A percentile compares a stretch with the other conserved stretches of the same genome.
Conservation (phyloP, 2,329 filamentous ascomycete species). For the Penicillium decumbens region DNA sequence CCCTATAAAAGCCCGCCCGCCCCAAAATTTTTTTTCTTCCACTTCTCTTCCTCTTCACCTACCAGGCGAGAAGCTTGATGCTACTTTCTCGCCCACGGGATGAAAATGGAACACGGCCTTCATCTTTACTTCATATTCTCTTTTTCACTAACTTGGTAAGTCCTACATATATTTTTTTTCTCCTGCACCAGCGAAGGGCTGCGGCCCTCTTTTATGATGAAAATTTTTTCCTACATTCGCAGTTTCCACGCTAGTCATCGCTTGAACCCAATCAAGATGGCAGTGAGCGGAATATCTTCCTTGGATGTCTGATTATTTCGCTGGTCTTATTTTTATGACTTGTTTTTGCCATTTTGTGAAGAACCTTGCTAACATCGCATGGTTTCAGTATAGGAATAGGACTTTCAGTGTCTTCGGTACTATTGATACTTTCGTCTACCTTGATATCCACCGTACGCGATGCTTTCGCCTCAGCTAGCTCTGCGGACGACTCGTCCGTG, state of each 20-base stretch:
- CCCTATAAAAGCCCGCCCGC: conserved; percentile 31
- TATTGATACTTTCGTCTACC: neutral
- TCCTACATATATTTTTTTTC: conserved; percentile 9
- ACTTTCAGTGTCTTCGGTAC: neutral
- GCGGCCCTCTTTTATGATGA: conserved; percentile 35
- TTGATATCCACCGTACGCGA: neutral
- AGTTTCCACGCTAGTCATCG: conserved; percentile 40
- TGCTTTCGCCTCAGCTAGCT: neutral
- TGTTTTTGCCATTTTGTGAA: neutral
- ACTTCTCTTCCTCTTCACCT: conserved; percentile 9
- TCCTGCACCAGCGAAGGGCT: conserved; percentile 20
- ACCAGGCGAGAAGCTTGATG: conserved; percentile 16
- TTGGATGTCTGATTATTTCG: conserved; percentile 38
- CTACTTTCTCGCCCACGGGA: neutral
- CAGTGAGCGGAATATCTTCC: conserved; percentile 37
- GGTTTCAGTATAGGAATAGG: conserved; percentile 14
- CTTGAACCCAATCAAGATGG: conserved; percentile 35
- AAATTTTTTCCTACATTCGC: conserved; percentile 42
- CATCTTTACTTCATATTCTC: neutral
- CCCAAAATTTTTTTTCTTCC: conserved; percentile 25
- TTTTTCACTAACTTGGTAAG: conserved; percentile 23
- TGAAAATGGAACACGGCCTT: neutral
- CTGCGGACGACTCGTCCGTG: neutral
- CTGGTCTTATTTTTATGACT: conserved; percentile 17
- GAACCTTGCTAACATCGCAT: conserved; percentile 20